Evolutionary conservation across 345 rosid species (phyloP), one percentile per base, ranked within the genome.

Genomic region (Toxicodendron radicans): DNA sequence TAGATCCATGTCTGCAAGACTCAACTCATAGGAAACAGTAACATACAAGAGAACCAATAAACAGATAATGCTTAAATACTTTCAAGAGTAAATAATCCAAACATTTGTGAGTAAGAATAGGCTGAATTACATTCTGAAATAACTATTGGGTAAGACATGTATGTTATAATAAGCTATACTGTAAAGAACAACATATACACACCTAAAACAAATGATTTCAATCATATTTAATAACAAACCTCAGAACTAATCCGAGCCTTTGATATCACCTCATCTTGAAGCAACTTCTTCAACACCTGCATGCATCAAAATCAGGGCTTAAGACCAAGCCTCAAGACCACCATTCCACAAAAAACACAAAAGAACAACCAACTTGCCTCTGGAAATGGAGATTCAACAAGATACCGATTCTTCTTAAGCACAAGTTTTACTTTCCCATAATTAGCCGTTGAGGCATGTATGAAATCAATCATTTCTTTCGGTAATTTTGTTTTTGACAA

Each of bases 361-460:
- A 76, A 70, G 45, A 32, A 64, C 57, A 64, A 17, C 17, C 61
- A 82, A 75, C 84, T 81, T 85, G 80, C 99, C 83, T 95, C 98
- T 0, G 97, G 91, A 75, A 89, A 95, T 43, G 99, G 98, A 6
- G 97, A 95, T 69, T 95, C 99, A n/a, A 95, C 80, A 48, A 91
- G 81, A 80, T 93, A 95, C 3, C 90, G 82, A 70, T 95, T 95
- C 87, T 91, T 93, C 87, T 93, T 95, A 73, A 95, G 90, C 45
- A 95, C 98, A 4, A 95, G 95, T 86, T 95, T 95, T 70, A 93
- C 99, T 90, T 93, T 95, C 10, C 99, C 99, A 58, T 95, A 95
- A 79, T 95, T 95, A 13, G 97, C 93, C 24, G 99, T 95, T 65
- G 98, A 95, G 72, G 74, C 98, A 83, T 88, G 70, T 46, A 95